Evolutionary conservation across 116 monocot species (phyloP).

Genomic region (Zostera marina): DNA sequence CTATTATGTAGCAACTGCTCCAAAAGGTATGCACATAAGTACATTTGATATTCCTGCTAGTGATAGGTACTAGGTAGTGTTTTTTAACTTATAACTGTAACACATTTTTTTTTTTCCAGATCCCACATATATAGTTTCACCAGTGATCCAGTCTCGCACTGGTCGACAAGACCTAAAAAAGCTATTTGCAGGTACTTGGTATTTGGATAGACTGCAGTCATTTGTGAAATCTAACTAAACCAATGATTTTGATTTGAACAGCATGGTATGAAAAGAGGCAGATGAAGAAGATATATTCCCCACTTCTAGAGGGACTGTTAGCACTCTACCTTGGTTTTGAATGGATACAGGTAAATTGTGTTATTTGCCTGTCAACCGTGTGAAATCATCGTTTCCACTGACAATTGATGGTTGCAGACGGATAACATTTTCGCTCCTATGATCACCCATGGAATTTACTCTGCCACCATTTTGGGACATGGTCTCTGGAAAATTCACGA

Average conservation of each 20-base stretch:
- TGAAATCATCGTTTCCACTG: neutral
- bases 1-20: conserved; percentile 77
- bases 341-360: conserved; percentile 68
- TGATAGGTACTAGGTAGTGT: neutral
- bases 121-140: conserved; percentile 85
- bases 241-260: conserved; percentile 13
- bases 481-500: conserved; percentile 85
- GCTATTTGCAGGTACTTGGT: conserved; percentile 55
- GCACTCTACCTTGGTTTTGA: conserved; percentile 92
- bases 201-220: neutral
- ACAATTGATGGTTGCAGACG: conserved; percentile 45
- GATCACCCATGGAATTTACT: conserved; percentile 97
- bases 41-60: neutral
- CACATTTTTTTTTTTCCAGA: conserved; percentile 32
- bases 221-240: neutral
- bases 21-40: no score
- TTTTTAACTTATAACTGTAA: neutral
- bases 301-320: conserved; percentile 69
- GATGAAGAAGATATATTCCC: conserved; percentile 97
- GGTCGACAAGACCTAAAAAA: conserved; percentile 74
- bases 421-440: conserved; percentile 78
- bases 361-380: neutral
- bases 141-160: conserved; percentile 34
- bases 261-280: conserved; percentile 91
- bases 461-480: conserved; percentile 62